Conservation (phyloP, 1,284 basidiomycete genomes). For the Puccinia novopanici region DNA sequence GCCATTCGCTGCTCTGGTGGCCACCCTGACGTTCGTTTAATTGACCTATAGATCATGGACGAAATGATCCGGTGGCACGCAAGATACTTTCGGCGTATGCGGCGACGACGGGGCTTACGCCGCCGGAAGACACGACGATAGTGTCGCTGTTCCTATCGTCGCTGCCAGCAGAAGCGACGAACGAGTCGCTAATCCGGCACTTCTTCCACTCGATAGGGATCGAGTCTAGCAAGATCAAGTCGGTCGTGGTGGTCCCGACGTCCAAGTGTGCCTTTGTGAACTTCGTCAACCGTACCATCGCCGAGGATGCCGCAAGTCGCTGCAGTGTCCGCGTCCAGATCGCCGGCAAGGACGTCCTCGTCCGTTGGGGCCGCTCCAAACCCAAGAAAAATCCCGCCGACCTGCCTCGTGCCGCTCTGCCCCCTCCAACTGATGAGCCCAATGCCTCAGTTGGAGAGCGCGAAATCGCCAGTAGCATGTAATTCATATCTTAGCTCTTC, state of each 20-base stretch:
- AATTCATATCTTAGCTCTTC: constrained; percentile 5
- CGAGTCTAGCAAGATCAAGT: constrained; percentile 72
- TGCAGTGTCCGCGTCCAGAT: constrained; percentile 85
- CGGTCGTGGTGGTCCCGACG: constrained; percentile 80
- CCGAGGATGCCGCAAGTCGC: constrained; percentile 81
- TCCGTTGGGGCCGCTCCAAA: constrained; percentile 77
- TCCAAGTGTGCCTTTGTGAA: constrained; percentile 93
- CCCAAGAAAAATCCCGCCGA: constrained; percentile 64
- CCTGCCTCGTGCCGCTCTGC: background rate
- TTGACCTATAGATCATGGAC: constrained; percentile 68
- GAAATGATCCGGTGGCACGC: constrained; percentile 83
- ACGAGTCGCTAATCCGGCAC: constrained; percentile 77
- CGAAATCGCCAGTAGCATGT: constrained; percentile 50
- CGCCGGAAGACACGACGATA: constrained; percentile 82
- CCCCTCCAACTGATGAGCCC: background rate
- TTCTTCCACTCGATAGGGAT: constrained; percentile 73
- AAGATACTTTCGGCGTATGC: constrained; percentile 79
- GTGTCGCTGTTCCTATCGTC: constrained; percentile 86
- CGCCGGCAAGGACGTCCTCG: constrained; percentile 71
- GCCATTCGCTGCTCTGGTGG: background rate
- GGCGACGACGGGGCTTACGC: constrained; percentile 74
- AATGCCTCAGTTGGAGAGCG: constrained; percentile 30
- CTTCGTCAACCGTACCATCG: constrained; percentile 75
- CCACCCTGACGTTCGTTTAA: constrained; percentile 1
- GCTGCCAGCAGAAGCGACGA: constrained; percentile 69